These are phyloP conservation scores for Nakazawaea pomicola DNA, from an alignment of 805 yeast species.

Conservation along the genomic window DNA sequence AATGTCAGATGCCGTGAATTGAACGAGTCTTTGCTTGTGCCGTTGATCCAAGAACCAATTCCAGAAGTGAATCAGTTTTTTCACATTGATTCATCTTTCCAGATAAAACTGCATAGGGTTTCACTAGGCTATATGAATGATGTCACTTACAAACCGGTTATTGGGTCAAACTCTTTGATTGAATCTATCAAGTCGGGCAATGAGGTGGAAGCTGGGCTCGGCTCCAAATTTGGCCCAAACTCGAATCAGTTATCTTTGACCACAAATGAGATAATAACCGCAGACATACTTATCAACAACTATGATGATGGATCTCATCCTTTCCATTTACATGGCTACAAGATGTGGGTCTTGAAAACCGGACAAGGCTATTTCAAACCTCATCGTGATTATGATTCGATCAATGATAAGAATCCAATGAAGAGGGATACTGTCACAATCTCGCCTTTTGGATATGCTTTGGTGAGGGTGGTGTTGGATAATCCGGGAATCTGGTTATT, in stretches of 20 bases:
- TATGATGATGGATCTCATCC: slow-evolving; percentile 78
- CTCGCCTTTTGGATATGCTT: slow-evolving; percentile 63
- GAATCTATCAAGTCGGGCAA: not conserved
- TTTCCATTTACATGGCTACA: slow-evolving; percentile 75
- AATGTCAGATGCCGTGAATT: slow-evolving; percentile 17
- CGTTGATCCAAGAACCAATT: slow-evolving; percentile 12
- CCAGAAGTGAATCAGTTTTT: slow-evolving; percentile 15
- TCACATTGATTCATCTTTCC: slow-evolving; percentile 15
- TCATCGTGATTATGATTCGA: slow-evolving; percentile 45
- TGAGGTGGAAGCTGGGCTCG: not conserved
- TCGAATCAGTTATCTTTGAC: slow-evolving; percentile 2
- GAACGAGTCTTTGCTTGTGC: slow-evolving; percentile 14
- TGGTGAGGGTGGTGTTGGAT: slow-evolving; percentile 70
- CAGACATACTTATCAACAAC: slow-evolving; percentile 76
- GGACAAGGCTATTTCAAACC: slow-evolving; percentile 52
- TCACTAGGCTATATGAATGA: slow-evolving; percentile 17
- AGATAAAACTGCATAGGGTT: slow-evolving; percentile 13
- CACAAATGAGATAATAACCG: slow-evolving; percentile 45
- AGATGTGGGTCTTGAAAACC: slow-evolving; percentile 27
- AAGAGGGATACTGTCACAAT: slow-evolving; percentile 67
- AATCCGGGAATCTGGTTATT: slow-evolving; percentile 94
- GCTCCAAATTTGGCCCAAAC: not conserved
- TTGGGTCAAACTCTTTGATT: slow-evolving; percentile 3
- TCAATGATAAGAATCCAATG: slow-evolving; percentile 34
- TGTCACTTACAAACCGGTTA: slow-evolving; percentile 14